Conservation (phyloP, 176 grass and related monocot genomes). For the Carex myosuroides region DNA sequence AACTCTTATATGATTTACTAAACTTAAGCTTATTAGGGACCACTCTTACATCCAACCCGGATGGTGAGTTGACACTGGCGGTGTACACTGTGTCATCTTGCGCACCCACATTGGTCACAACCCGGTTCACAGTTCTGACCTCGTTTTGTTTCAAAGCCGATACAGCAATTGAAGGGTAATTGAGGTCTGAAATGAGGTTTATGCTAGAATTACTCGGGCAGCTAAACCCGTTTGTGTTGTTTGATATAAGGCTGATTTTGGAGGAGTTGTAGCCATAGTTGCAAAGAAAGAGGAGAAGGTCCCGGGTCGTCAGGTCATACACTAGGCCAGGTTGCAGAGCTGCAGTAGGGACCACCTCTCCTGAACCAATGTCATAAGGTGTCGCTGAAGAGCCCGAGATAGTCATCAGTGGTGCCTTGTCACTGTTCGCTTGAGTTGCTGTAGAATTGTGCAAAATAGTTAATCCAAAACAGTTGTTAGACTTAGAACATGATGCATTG, state of each 20-base stretch:
- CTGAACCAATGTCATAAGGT: slow-evolving; percentile 58
- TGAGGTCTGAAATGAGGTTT: slow-evolving; percentile 72
- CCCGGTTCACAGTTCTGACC: slow-evolving; percentile 29
- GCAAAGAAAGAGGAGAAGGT: slow-evolving; percentile 70
- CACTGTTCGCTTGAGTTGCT: slow-evolving; percentile 61
- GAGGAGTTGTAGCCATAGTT: slow-evolving; percentile 64
- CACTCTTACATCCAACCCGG: slow-evolving; percentile 54
- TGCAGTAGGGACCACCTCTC: slow-evolving; percentile 53
- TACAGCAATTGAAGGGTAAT: slow-evolving; percentile 77
- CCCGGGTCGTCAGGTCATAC: slow-evolving; percentile 47
- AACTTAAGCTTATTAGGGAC: slow-evolving; percentile 61
- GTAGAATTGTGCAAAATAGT: neutral
- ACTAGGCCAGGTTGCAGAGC: slow-evolving; percentile 72
- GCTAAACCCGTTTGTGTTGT: slow-evolving; percentile 28
- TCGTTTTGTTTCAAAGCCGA: slow-evolving; percentile 16
- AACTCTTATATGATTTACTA: slow-evolving; percentile 29
- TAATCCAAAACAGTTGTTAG: neutral
- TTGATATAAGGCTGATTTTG: slow-evolving; percentile 47
- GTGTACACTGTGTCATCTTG: slow-evolving; percentile 37
- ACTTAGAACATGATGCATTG: neutral
- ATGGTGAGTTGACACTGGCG: slow-evolving; percentile 32
- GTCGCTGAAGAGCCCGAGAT: slow-evolving; percentile 42
- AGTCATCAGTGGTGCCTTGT: slow-evolving; percentile 33
- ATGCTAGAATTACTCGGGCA: slow-evolving; percentile 59
- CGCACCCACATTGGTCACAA: slow-evolving; percentile 56